A percentile compares a stretch with the other conserved stretches of the same genome.
These are phyloP conservation scores for Venturia aucupariae DNA, from an alignment of 2,329 filamentous ascomycete genomes.

Conservation along the genomic window DNA sequence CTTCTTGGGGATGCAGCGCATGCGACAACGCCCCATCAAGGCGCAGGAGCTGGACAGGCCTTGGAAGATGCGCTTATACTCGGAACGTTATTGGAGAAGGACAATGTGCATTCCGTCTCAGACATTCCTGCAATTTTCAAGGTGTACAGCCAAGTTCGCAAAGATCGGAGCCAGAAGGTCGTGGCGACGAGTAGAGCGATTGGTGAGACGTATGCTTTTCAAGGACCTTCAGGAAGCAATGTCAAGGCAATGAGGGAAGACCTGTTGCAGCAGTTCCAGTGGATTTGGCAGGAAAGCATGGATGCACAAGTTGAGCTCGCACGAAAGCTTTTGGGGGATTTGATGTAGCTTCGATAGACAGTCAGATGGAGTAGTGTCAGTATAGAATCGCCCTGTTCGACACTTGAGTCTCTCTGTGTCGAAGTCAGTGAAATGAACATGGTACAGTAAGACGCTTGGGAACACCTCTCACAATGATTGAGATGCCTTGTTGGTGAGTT, in stretches of 20 bases:
- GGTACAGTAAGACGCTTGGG: too few species aligned
- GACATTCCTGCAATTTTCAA: neutral
- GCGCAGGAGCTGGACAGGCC: constrained; percentile 23
- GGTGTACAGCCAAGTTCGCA: neutral
- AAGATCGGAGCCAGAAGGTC: neutral
- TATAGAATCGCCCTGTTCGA: too few species aligned
- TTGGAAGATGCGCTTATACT: constrained; percentile 22
- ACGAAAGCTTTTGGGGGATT: too few species aligned
- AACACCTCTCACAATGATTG: too few species aligned
- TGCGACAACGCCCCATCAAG: constrained; percentile 22
- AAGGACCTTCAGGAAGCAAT: neutral
- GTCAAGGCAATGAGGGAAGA: neutral
- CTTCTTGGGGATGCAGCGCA: constrained; percentile 25
- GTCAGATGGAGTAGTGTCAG: too few species aligned
- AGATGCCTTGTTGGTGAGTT: too few species aligned
- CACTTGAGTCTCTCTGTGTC: too few species aligned
- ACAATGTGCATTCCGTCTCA: neutral
- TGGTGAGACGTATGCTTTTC: neutral
- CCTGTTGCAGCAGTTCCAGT: neutral
- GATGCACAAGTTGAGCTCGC: neutral
- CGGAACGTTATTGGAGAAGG: neutral
- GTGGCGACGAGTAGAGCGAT: neutral
- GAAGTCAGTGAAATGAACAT: too few species aligned
- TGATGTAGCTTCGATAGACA: too few species aligned
- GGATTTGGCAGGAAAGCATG: neutral